Base-by-base conservation (phyloP, 495 filamentous ascomycete genomes). In the Aspergillus conjunctus region DNA sequence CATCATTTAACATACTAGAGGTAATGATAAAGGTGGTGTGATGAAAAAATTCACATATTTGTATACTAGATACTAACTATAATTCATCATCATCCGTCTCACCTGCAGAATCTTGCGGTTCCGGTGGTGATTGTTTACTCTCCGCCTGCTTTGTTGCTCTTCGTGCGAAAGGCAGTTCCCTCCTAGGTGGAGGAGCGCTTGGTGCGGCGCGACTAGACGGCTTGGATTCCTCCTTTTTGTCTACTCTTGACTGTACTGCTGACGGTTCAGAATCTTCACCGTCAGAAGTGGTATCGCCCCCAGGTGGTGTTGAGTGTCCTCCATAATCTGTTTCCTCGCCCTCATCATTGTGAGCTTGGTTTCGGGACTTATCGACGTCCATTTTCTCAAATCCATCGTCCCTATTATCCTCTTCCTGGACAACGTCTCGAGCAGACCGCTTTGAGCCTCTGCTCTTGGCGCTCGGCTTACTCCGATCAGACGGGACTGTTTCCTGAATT, bases 301-400 rank as follows among this genome's bases (percentile, higher is more conserved):
- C 70, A 45, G 80, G 68, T 8, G 73, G 72, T 7, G 74, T 73
- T 21, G 77, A 30, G 68, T 71, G 37, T 66, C 67, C 54, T 78
- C 74, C 51, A 64, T 80, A 58, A 67, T 82, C 66, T 56, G 75
- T 56, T 57, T 78, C 71, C 64, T 72, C 67, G 6, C 71, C 70
- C 21, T 70, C 68, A 14, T 65, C 54, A 7, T 70, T 55, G 5
- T 48, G 59, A 30, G 69, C 65, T 4, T 66, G 55, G 5, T 53
- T 39, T 44, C 65, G 61, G 20, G 56, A 57, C 18, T 73, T 53
- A 54, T 87, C 85, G 5, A 86, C 64, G 33, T 88, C 81, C 85
- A 88, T 87, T 66, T 73, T 76, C 56, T 86, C 83, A 55, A 85
- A 84, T 5, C 64, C 85, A 8, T 79, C 79, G 15, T 82, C 81